Conservation (phyloP, 805 yeast genomes). For the Wickerhamomyces bisporus region DNA sequence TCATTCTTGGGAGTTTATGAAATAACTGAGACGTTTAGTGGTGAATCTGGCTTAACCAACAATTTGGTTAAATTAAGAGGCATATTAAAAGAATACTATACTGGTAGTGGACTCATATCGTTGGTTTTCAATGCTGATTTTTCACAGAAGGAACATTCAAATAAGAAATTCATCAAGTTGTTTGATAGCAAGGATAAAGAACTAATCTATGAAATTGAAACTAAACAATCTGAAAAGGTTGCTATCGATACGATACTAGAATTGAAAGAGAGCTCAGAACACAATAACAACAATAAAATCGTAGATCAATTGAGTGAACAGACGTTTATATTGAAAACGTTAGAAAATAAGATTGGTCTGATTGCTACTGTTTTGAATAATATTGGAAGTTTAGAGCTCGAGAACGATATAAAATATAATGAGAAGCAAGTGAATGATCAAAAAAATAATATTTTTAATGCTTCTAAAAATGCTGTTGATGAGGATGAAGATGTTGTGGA, state of each 20-base stretch:
- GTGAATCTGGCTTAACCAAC: neutral
- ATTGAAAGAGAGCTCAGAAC: slow-evolving; percentile 5
- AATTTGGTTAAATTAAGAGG: neutral
- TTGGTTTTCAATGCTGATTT: slow-evolving; percentile 5
- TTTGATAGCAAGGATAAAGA: slow-evolving; percentile 3
- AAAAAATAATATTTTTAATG: no score
- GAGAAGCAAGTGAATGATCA: no score
- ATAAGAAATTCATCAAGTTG: slow-evolving; percentile 5
- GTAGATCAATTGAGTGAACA: slow-evolving; percentile 9
- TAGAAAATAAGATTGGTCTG: slow-evolving; percentile 3
- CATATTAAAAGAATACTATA: neutral
- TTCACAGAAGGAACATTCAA: slow-evolving; percentile 6
- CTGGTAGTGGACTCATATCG: neutral
- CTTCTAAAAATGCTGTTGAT: neutral
- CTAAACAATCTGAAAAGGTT: slow-evolving; percentile 11
- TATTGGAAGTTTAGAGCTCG: no score
- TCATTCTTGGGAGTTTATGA: slow-evolving; percentile 10
- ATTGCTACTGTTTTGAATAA: neutral
- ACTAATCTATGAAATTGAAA: slow-evolving; percentile 5
- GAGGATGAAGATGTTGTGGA: no score
- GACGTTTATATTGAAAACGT: slow-evolving; percentile 4
- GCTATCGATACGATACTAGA: slow-evolving; percentile 9
- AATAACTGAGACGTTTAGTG: neutral
- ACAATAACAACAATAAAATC: slow-evolving; percentile 4
- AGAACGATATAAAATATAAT: no score